Base-by-base conservation (phyloP, 768 basidiomycete species). In the Suillus luteus region DNA sequence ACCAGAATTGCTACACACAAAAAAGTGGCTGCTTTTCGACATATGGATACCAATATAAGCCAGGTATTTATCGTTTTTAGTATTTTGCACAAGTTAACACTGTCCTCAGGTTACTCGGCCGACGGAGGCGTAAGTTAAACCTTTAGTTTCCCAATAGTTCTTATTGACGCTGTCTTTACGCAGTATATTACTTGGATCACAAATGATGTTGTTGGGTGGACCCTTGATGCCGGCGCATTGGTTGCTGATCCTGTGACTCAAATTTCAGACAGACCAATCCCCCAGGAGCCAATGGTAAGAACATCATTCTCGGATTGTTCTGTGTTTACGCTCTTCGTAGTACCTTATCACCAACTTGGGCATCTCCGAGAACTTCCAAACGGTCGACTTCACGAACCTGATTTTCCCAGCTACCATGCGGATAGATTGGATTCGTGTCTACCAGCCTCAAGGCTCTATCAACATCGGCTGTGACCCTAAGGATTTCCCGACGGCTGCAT, bases 371-470 rank as follows among this genome's bases (percentile, higher is more conserved):
- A 92, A 90, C 74, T 97, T 97, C 69, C 89, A 87, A 12, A 67
- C 75, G 5, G 86, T 95, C 59, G 89, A 97, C 77, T 81, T 92
- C 58, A 75, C 83, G 19, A 80, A 89, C 64, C 78, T 96, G 24
- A 78, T 77, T 19, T 95, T 93, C 78, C 94, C 95, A 9, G 75
- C 87, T 5, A 79, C 71, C 3, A 88, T 97, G 92, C 80, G 78
- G 55, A 80, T 96, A 48, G 93, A 97, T 72, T 97, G 90, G 78
- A 86, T 98, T 61, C 86, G 96, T 27, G 92, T 99, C 9, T 99
- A 97, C 75, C 96, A 97, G 72, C 86, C 86, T 3, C 79, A 82
- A 70, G 75, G 85, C 65, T 72, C 82, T 37, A 81, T 86, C 63
- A 96, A 95, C 72, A 82, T 93, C 59, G 95, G 95, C 17, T 98